A percentile compares a stretch with the other conserved stretches of the same genome.
These are phyloP conservation scores for Sarocladiaceae sp. DNA, from an alignment of 2,329 filamentous ascomycete genomes.

Conservation along the genomic window DNA sequence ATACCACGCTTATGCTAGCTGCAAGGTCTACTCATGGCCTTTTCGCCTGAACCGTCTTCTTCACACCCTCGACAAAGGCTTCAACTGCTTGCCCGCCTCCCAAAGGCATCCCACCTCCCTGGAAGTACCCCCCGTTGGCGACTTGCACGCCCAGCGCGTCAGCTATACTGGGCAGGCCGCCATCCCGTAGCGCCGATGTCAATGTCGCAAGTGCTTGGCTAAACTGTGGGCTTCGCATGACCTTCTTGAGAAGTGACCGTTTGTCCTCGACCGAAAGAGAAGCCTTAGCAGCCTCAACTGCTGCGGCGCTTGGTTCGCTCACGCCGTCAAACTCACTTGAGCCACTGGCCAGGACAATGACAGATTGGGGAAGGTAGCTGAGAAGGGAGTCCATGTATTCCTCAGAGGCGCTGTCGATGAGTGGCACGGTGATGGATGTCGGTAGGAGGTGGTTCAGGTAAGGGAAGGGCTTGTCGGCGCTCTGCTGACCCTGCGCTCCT, in stretches of 20 bases:
- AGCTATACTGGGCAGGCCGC: constrained; percentile 81
- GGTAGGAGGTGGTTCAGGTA: constrained; percentile 81
- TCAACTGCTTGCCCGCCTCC: constrained; percentile 85
- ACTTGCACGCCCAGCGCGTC: constrained; percentile 78
- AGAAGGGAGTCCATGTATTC: constrained; percentile 68
- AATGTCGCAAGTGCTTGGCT: constrained; percentile 78
- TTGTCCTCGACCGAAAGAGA: constrained; percentile 72
- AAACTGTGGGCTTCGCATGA: constrained; percentile 86
- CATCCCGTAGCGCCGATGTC: constrained; percentile 82
- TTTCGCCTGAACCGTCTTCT: constrained; percentile 64
- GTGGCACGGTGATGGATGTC: constrained; percentile 68
- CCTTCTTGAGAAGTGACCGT: constrained; percentile 70
- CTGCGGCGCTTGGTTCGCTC: constrained; percentile 61
- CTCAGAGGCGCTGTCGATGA: constrained; percentile 60
- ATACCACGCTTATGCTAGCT: no score
- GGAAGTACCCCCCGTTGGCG: constrained; percentile 76
- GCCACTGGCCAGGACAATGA: constrained; percentile 71
- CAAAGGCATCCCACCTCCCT: constrained; percentile 71
- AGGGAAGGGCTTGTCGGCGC: constrained; percentile 60
- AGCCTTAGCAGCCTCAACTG: constrained; percentile 65
- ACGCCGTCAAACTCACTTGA: constrained; percentile 47
- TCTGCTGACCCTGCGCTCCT: constrained; percentile 1
- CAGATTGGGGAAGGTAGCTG: constrained; percentile 67
- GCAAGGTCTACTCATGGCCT: constrained; percentile 17
- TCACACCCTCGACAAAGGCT: constrained; percentile 85